Percentiles rank a stretch among this genome's conserved stretches.
Conservation (phyloP, 148 eudicot genomes). For the Rhododendron mucronatum region DNA sequence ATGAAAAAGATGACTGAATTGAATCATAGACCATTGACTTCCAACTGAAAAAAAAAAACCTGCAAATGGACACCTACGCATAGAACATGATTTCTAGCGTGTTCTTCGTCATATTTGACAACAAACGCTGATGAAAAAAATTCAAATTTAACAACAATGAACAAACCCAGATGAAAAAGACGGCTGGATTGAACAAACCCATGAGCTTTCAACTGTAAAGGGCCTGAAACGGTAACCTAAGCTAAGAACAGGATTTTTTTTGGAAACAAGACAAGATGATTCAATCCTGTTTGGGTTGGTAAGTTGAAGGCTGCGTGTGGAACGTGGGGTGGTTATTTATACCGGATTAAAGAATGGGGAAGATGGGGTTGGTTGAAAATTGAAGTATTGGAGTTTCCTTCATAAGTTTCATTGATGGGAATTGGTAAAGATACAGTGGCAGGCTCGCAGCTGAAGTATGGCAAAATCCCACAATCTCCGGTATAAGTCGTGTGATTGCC, state of each 20-base stretch:
- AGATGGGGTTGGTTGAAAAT: not conserved
- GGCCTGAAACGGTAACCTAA: not conserved
- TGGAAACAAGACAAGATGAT: not conserved
- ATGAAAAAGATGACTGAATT: conserved; percentile 3
- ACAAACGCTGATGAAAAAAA: not conserved
- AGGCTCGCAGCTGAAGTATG: not conserved
- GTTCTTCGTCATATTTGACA: not conserved
- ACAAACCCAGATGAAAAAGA: conserved; percentile 1
- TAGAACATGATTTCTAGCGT: not conserved
- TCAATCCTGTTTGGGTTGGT: not conserved
- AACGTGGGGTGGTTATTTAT: not conserved
- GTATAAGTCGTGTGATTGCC: not conserved
- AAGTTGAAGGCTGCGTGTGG: not conserved
- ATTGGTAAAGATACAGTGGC: not conserved
- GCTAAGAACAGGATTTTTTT: not conserved
- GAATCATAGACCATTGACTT: not conserved
- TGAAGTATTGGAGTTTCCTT: not conserved
- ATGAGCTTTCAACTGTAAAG: not conserved
- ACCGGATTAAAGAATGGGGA: too few relatives aligned
- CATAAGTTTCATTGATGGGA: not conserved
- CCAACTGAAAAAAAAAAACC: not conserved
- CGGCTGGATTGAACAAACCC: not conserved
- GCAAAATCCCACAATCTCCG: not conserved
- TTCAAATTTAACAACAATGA: not conserved
- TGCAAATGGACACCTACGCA: not conserved